Percentiles rank a stretch among this genome's conserved stretches.
These are phyloP conservation scores for Colletotrichum zoysiae DNA, from an alignment of 2,329 filamentous ascomycete genomes.

Conservation along the genomic window DNA sequence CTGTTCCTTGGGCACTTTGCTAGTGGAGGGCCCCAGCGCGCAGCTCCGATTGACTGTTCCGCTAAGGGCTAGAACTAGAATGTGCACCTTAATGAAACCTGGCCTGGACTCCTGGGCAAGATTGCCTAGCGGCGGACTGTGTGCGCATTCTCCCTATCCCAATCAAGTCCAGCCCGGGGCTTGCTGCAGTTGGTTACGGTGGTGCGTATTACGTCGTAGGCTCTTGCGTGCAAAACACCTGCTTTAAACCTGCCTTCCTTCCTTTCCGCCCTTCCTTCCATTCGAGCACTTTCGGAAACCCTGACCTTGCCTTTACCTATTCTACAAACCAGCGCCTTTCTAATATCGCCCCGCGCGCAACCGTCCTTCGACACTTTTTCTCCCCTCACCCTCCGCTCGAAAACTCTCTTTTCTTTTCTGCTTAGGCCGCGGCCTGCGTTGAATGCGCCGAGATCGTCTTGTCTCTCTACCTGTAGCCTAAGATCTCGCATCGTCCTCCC, in stretches of 20 bases:
- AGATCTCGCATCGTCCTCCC: conserved; percentile 35
- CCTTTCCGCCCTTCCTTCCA: conserved; percentile 23
- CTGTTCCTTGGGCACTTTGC: conserved; percentile 9
- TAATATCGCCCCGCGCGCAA: conserved; percentile 38
- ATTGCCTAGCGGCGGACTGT: conserved; percentile 23
- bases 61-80: conserved; percentile 32
- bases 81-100: conserved; percentile 40
- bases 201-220: conserved; percentile 41
- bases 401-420: conserved; percentile 20
- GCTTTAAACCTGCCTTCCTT: conserved; percentile 35
- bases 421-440: conserved; percentile 26
- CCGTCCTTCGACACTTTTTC: conserved; percentile 35
- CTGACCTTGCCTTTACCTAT: conserved; percentile 22
- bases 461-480: conserved; percentile 37
- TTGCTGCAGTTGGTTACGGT: conserved; percentile 28
- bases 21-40: conserved; percentile 32
- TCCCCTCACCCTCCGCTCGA: conserved; percentile 24
- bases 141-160: conserved; percentile 33
- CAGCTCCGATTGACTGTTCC: conserved; percentile 36
- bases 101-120: conserved; percentile 31
- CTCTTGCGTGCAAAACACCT: conserved; percentile 41
- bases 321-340: conserved; percentile 33
- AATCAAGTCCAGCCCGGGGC: conserved; percentile 34
- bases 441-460: conserved; percentile 32
- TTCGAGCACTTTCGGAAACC: conserved; percentile 35